A percentile compares a stretch with the other conserved stretches of the same genome.
Conservation (phyloP, 139 green algal genomes). For the Diplosphaera chodatii region DNA sequence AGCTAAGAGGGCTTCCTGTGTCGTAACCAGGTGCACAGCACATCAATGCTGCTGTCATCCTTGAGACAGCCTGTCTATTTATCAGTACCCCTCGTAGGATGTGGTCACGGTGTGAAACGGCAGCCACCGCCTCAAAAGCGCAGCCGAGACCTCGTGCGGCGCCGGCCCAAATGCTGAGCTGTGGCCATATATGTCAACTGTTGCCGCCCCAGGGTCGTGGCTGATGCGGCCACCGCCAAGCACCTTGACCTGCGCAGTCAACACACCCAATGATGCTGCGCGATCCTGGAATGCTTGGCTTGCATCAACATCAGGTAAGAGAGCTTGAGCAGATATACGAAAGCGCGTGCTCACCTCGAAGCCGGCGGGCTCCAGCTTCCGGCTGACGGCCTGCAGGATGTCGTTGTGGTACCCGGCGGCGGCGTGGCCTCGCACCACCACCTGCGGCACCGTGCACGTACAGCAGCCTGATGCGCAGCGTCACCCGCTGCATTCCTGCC, state of each 20-base stretch:
- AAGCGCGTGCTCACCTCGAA: no score
- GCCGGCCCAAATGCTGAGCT: slow-evolving; percentile 63
- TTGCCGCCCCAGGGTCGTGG: slow-evolving; percentile 31
- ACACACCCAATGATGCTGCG: no score
- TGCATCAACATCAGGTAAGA: no score
- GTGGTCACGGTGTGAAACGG: slow-evolving; percentile 56
- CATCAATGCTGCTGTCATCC: no score
- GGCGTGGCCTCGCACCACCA: slow-evolving; percentile 60
- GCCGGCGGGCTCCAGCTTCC: not conserved
- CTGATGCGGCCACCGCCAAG: slow-evolving; percentile 69
- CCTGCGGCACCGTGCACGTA: no score
- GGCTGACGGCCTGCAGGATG: slow-evolving; percentile 22
- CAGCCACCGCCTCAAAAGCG: slow-evolving; percentile 45
- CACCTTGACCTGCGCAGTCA: slow-evolving; percentile 24
- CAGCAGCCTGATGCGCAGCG: no score
- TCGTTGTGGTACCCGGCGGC: slow-evolving; percentile 69
- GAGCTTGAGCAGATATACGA: not conserved
- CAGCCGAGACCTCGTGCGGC: slow-evolving; percentile 63
- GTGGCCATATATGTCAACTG: slow-evolving; percentile 65
- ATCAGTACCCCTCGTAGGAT: slow-evolving; percentile 71
- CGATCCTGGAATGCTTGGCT: no score
- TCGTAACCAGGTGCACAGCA: no score
- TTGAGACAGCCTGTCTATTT: no score
- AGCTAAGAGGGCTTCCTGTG: no score
- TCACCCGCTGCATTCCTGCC: no score